Conservation (phyloP, 179 eudicot species). For the Dionaea muscipula region DNA sequence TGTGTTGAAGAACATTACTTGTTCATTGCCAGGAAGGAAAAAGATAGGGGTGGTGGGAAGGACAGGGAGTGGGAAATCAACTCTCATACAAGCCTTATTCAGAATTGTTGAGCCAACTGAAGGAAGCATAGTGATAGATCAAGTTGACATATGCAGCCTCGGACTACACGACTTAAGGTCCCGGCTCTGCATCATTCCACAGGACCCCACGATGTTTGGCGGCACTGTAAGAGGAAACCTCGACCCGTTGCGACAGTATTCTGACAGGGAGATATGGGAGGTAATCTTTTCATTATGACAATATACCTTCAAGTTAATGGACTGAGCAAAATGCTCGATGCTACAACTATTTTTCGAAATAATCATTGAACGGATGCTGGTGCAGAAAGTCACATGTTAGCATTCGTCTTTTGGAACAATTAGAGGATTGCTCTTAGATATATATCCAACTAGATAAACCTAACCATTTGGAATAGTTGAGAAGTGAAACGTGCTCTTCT, state of each 20-base stretch:
- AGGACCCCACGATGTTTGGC: conserved; percentile 90
- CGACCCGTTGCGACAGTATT: conserved; percentile 59
- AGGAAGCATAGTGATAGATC: conserved; percentile 70
- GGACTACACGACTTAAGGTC: conserved; percentile 88
- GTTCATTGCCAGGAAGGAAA: conserved; percentile 77
- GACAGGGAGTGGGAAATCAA: conserved; percentile 94
- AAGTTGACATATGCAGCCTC: conserved; percentile 56
- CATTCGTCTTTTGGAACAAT: too few relatives aligned
- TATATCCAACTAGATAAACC: too few relatives aligned
- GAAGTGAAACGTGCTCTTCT: background rate
- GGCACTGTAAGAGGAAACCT: conserved; percentile 83
- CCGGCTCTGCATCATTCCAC: conserved; percentile 88
- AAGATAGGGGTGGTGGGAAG: conserved; percentile 89
- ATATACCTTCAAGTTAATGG: too few relatives aligned
- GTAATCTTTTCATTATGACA: conserved; percentile 18
- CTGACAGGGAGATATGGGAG: conserved; percentile 79
- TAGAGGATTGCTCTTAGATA: too few relatives aligned
- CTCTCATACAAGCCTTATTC: conserved; percentile 80
- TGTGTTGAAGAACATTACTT: conserved; percentile 64
- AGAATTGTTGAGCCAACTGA: conserved; percentile 67
- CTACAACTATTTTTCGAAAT: too few relatives aligned
- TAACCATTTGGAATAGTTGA: background rate
- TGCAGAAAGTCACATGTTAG: too few relatives aligned
- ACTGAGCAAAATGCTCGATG: too few relatives aligned
- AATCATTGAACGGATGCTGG: too few relatives aligned